Evolutionary conservation across 768 basidiomycete species (phyloP).

Genomic region (Suillus luteus): DNA sequence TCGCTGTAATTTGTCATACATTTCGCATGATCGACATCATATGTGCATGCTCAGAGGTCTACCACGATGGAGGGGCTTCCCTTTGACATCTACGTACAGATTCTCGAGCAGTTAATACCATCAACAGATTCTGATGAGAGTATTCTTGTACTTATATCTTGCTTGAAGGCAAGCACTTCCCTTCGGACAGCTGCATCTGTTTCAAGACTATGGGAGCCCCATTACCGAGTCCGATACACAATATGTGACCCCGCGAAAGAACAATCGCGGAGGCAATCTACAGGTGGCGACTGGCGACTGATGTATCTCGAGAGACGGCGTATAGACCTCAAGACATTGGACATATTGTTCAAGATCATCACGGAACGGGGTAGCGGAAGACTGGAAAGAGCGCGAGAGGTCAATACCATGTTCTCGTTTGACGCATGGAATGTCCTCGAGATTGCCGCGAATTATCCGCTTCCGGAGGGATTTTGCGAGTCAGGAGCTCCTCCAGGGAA

Average conservation of each 20-base stretch:
- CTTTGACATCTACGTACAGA: constrained; percentile 39
- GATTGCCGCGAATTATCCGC: constrained; percentile 37
- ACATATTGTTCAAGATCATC: constrained; percentile 44
- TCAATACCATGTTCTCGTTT: constrained; percentile 44
- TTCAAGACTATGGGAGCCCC: constrained; percentile 50
- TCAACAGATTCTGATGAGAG: constrained; percentile 24
- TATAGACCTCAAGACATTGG: constrained; percentile 45
- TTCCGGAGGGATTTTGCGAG: constrained; percentile 34
- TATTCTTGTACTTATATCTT: constrained; percentile 41
- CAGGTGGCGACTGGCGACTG: constrained; percentile 44
- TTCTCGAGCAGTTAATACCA: constrained; percentile 38
- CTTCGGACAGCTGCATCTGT: constrained; percentile 48
- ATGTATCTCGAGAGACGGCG: constrained; percentile 48
- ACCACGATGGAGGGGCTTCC: constrained; percentile 31
- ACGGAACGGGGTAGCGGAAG: constrained; percentile 36
- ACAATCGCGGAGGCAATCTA: constrained; percentile 29
- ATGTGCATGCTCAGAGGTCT: neutral
- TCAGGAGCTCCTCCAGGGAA: constrained; percentile 11
- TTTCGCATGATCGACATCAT: neutral
- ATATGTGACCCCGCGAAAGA: constrained; percentile 42
- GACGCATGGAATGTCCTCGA: constrained; percentile 61
- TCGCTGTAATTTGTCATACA: neutral
- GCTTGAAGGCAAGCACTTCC: constrained; percentile 38
- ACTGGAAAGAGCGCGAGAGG: constrained; percentile 38
- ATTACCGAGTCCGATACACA: constrained; percentile 52